Base-by-base conservation (phyloP, 805 yeast species). In the Starmerella tilneyi region DNA sequence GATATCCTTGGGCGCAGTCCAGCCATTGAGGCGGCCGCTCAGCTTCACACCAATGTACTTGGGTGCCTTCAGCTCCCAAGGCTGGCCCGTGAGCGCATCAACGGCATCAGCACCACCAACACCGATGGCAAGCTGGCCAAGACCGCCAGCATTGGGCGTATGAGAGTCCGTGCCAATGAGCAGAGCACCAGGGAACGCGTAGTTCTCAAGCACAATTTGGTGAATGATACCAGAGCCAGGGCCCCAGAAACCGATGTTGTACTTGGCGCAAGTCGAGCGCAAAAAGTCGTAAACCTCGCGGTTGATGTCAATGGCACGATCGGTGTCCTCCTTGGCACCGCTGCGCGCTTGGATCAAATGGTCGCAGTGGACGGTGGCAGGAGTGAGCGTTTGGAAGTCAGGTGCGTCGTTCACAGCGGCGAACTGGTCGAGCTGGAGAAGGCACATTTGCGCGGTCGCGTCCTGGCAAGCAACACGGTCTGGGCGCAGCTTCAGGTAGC, bases 101-200 rank as follows among this genome's bases (percentile, higher is more conserved):
- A 88, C 97, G 52, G 96, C 96, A 67, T 88, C 97, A 56, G 97
- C 97, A 76, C 97, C 97, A 74, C 96, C 97, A 57, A 89, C 96
- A 76, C 96, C 97, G 58, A 88, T 88, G 56, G 96, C 96, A 61
- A 88, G 77, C 71, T 84, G 94, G 72, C 96, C 96, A 62, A 88
- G 75, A 70, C 96, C 96, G 74, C 96, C 96, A 49, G 96, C 96
- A 67, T 88, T 88, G 51, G 96, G 96, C 58, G 96, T 88, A 70
- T 88, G 96, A 27, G 95, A 85, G 71, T 88, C 96, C 47, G 96
- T 88, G 73, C 96, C 96, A 57, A 88, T 78, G 73, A 88, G 81
- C 72, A 88, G 75, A 55, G 89, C 84, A 71, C 97, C 97, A 66
- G 97, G 97, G 78, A 83, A 84, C 50, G 95, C 92, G 68, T 84